Evolutionary conservation across 2,329 filamentous ascomycete species (phyloP), one percentile per base, ranked within the genome.

Genomic region (Sporothrix sp.): DNA sequence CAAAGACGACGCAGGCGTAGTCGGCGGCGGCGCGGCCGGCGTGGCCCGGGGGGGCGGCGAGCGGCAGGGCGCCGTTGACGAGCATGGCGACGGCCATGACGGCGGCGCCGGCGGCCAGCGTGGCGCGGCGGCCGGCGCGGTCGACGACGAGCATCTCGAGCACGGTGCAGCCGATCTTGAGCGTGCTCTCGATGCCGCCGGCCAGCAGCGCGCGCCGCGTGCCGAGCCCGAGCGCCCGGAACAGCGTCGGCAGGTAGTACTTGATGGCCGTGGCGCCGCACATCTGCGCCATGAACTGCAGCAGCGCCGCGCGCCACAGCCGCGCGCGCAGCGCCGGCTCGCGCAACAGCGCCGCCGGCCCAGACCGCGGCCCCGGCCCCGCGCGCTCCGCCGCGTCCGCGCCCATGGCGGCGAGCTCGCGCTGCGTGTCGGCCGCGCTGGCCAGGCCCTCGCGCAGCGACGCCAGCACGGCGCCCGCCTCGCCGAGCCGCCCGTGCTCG

Each of bases 221-320:
- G 33, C 65, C 63, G 1, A 79, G 61, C 0, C 78, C 76, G 2
- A 80, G 63, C 3, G 69, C 69, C 47, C 67, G 61, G 52, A 80
- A 73, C 8, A 79, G 71, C 0, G 69, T 71, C 0, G 76, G 76
- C 0, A 80, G 67, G 56, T 79, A 79, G 57, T 80, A 79, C 57
- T 80, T 79, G 67, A 80, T 79, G 3, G 75, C 75, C 0, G 75
- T 75, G 13, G 75, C 75, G 18, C 77, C 76, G 56, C 74, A 78
- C 72, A 79, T 75, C 56, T 78, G 75, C 0, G 74, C 73, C 72
- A 80, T 75, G 61, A 80, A 79, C 59, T 79, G 76, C 5, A 80
- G 65, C 1, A 79, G 62, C 0, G 74, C 69, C 1, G 75, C 75
- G 16, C 76, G 69, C 78, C 77, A 80, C 13, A 81, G 65, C 0